Conservation (phyloP, 164 flowering plant genomes). For the Aristolochia fimbriata region DNA sequence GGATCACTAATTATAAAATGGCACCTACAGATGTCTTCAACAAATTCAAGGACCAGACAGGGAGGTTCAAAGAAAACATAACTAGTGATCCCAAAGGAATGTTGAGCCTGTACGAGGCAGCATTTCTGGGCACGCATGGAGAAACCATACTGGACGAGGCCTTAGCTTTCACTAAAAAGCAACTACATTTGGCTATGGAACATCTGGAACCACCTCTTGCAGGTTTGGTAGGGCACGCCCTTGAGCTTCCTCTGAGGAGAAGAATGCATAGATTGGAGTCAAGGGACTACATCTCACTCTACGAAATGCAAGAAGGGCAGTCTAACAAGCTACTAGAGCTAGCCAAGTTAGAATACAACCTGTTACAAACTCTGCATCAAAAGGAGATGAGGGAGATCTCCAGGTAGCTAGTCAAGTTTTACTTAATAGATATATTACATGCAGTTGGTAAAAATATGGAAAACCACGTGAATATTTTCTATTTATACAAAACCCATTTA, state of each 20-base stretch:
- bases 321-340: slow-evolving; percentile 20
- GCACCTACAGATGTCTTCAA: slow-evolving; percentile 2
- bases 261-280: slow-evolving; percentile 29
- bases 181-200: no score
- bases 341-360: slow-evolving; percentile 52
- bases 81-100: slow-evolving; percentile 21
- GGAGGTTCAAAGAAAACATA: slow-evolving; percentile 12
- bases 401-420: slow-evolving; percentile 18
- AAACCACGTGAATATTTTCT: no score
- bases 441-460: no score
- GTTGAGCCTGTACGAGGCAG: slow-evolving; percentile 44
- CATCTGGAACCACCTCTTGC: slow-evolving; percentile 8
- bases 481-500: no score
- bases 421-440: no score
- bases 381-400: slow-evolving; percentile 25
- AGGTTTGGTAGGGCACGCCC: slow-evolving; percentile 19
- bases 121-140: slow-evolving; percentile 32
- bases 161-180: slow-evolving; percentile 16
- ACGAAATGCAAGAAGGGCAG: slow-evolving; percentile 16
- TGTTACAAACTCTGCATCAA: slow-evolving; percentile 30
- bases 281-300: slow-evolving; percentile 23
- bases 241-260: slow-evolving; percentile 25
- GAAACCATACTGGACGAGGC: slow-evolving; percentile 47
- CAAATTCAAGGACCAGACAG: slow-evolving; percentile 2
- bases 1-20: no score